Evolutionary conservation across 768 basidiomycete species (phyloP).

Genomic region (Plicaturopsis crispa): DNA sequence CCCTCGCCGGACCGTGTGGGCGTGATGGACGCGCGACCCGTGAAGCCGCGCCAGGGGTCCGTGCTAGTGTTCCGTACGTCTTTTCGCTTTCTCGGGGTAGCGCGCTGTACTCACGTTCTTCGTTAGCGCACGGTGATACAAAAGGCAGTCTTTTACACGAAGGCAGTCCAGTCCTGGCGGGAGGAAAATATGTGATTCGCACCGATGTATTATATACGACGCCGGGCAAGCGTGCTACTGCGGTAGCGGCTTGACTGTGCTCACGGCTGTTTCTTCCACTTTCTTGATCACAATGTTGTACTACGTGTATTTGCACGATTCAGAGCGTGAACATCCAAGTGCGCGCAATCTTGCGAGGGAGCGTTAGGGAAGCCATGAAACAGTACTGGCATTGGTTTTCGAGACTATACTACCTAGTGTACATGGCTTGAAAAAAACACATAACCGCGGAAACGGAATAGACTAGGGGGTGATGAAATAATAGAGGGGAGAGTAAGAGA

Average conservation of each 20-base stretch:
- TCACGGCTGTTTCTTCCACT: too few species aligned
- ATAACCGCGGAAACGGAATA: too few species aligned
- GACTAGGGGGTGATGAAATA: neutral
- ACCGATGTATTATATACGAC: constrained; percentile 27
- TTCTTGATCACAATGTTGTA: too few species aligned
- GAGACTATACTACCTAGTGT: neutral
- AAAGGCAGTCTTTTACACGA: constrained; percentile 2
- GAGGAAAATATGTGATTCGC: constrained; percentile 31
- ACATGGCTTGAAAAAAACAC: neutral
- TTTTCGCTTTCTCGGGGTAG: constrained; percentile 27
- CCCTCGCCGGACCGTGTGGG: constrained; percentile 30
- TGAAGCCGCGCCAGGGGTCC: constrained; percentile 39
- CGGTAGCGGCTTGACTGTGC: too few species aligned
- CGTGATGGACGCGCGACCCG: constrained; percentile 38
- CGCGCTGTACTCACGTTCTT: neutral
- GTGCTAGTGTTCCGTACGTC: constrained; percentile 41
- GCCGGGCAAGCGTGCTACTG: too few species aligned
- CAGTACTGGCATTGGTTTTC: too few species aligned
- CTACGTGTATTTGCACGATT: too few species aligned
- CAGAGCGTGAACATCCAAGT: too few species aligned
- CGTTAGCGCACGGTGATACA: neutral
- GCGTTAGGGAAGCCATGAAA: too few species aligned
- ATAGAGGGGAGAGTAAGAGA: neutral
- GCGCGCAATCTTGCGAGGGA: too few species aligned
- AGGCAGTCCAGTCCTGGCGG: constrained; percentile 28